Conservation (phyloP, 495 filamentous ascomycete species). For the Melanomma pulvis-pyrius region DNA sequence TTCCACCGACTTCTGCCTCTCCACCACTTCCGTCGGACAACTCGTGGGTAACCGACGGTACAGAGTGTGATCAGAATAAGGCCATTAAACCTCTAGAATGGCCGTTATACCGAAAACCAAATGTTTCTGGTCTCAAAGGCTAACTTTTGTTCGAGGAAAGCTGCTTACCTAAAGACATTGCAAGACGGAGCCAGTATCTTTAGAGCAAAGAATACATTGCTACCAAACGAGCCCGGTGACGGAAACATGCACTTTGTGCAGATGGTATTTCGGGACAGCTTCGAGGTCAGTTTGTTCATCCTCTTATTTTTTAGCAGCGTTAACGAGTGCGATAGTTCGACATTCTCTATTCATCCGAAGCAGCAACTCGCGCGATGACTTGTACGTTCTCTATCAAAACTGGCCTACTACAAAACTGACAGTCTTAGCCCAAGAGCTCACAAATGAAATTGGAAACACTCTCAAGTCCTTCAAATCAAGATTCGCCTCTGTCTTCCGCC, state of each 20-base stretch:
- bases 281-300: slow-evolving; percentile 50
- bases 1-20: too few relatives aligned
- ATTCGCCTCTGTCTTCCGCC: slow-evolving; percentile 37
- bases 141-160: background rate
- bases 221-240: slow-evolving; percentile 59
- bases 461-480: slow-evolving; percentile 1
- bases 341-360: slow-evolving; percentile 81
- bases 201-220: background rate
- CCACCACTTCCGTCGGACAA: too few relatives aligned
- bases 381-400: slow-evolving; percentile 64
- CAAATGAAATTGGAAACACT: slow-evolving; percentile 1
- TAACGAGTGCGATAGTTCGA: slow-evolving; percentile 65
- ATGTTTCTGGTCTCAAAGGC: background rate
- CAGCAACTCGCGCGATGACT: slow-evolving; percentile 60
- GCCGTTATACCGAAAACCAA: too few relatives aligned
- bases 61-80: too few relatives aligned
- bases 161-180: background rate
- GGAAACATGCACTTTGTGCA: slow-evolving; percentile 91
- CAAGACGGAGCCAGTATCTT: background rate
- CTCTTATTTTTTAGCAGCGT: background rate
- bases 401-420: slow-evolving; percentile 62
- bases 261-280: slow-evolving; percentile 84
- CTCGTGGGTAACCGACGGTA: too few relatives aligned
- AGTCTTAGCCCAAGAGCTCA: slow-evolving; percentile 56
- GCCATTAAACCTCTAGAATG: too few relatives aligned